phyloP scores from a whole-genome alignment of 2,329 filamentous ascomycete genomes.

The Ophiostoma perfectum region DNA sequence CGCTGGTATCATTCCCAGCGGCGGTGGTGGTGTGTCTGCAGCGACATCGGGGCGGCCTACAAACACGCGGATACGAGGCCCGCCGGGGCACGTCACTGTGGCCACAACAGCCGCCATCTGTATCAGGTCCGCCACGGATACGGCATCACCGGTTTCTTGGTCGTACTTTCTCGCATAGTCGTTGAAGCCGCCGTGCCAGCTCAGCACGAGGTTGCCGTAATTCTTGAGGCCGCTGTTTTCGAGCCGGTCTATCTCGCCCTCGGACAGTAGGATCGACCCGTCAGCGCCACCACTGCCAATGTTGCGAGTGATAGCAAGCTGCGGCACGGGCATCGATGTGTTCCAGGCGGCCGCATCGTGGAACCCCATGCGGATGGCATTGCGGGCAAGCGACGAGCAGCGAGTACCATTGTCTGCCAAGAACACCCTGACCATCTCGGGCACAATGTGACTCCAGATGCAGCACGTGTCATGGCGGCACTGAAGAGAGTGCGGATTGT shows the following conservation, averaged over 20 bases:
- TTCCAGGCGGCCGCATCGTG: constrained; percentile 44
- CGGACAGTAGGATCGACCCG: constrained; percentile 41
- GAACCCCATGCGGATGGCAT: constrained; percentile 43
- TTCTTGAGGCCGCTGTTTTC: constrained; percentile 45
- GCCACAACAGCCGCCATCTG: constrained; percentile 46
- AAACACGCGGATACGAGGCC: constrained; percentile 46
- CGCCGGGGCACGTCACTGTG: constrained; percentile 47
- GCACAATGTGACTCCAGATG: constrained; percentile 39
- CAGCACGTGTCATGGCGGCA: constrained; percentile 33
- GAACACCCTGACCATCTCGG: constrained; percentile 36
- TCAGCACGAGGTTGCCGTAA: constrained; percentile 37
- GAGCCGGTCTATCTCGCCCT: constrained; percentile 35
- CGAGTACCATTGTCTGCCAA: constrained; percentile 24
- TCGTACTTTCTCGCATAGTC: constrained; percentile 24
- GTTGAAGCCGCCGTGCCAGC: constrained; percentile 37
- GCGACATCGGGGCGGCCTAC: constrained; percentile 45
- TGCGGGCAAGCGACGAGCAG: constrained; percentile 35
- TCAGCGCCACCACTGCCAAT: constrained; percentile 37
- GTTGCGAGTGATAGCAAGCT: not conserved
- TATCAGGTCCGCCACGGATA: constrained; percentile 51
- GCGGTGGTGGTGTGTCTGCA: constrained; percentile 33
- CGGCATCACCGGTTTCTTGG: constrained; percentile 18
- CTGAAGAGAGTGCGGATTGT: constrained; percentile 27
- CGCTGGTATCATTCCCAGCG: constrained; percentile 42
- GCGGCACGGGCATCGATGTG: constrained; percentile 23